A percentile compares a stretch with the other conserved stretches of the same genome.
Evolutionary conservation across 768 basidiomycete genomes (phyloP).

Genomic region (Lentinula raphanica): DNA sequence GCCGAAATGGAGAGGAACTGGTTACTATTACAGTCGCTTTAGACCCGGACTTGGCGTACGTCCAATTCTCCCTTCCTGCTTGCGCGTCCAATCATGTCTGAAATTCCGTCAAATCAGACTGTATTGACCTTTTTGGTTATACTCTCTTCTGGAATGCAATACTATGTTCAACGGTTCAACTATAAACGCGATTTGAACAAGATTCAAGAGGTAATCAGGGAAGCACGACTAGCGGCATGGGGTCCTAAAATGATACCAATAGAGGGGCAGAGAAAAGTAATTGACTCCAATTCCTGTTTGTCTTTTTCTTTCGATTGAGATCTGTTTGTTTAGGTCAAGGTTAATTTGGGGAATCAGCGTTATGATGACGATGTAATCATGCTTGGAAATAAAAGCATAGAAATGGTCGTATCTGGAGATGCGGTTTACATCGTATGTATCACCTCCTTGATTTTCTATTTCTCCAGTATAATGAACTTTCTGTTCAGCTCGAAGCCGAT

Average conservation of each 20-base stretch:
- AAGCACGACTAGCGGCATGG: constrained; percentile 77
- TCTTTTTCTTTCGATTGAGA: background rate
- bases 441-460: background rate
- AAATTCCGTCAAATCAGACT: constrained; percentile 38
- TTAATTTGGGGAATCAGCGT: constrained; percentile 56
- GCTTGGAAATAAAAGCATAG: constrained; percentile 48
- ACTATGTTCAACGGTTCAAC: constrained; percentile 72
- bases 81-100: background rate
- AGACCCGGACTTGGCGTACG: constrained; percentile 84
- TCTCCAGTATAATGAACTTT: background rate
- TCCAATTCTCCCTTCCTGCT: constrained; percentile 21
- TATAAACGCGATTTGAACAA: constrained; percentile 67
- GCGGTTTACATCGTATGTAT: constrained; percentile 70
- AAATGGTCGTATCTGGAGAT: constrained; percentile 77
- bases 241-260: constrained; percentile 67
- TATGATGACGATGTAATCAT: constrained; percentile 53
- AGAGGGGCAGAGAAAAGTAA: constrained; percentile 65
- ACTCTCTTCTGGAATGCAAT: constrained; percentile 78
- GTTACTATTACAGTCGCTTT: constrained; percentile 95
- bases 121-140: constrained; percentile 74
- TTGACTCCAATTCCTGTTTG: constrained; percentile 11
- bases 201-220: constrained; percentile 53
- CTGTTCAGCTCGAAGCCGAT: constrained; percentile 51
- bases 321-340: constrained; percentile 48
- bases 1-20: constrained; percentile 92